Base-by-base conservation (phyloP, 345 rosid genomes). In the Lenwebbia sp. region DNA sequence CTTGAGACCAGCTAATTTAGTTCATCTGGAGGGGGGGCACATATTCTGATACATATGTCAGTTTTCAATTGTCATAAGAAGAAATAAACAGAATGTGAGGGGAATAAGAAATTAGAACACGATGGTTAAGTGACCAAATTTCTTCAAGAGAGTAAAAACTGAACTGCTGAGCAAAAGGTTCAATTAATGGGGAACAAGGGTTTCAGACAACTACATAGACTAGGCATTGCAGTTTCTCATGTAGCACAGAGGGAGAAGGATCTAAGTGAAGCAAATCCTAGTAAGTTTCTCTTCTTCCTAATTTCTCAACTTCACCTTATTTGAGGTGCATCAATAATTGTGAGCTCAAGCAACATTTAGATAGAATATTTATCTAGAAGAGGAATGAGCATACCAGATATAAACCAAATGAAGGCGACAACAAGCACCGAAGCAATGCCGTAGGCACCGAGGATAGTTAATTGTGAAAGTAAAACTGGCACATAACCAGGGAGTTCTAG, bases 401-500 rank as follows among this genome's bases (percentile, higher is more conserved):
- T 74, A 83, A 94, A 28, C 98, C 99, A 95, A 88, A 92, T 89
- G 88, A 93, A 52, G 62, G 90, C 89, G 84, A 93, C 92, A 87
- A 96, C 92, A n/a, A 94, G 83, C 55, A 93, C 85, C 11, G 98
- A 93, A 78, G 92, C 54, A 83, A 56, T 14, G 57, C 86, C 92
- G 87, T 85, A 97, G 90, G 91, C 90, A 40, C 88, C 84, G 78
- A 95, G 62, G 86, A 97, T 96, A 82, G 92, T 74, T 62, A 94
- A 93, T 88, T 92, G 91, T 37, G 97, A 85, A 89, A 97, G 94
- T 28, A 87, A 81, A 15, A 86, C 87, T 5, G 99, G 95, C 10
- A 92, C 95, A 83, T 91, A 96, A 47, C 91, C 98, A 0, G 91
- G 91, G 13, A 97, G 93, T 53, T 91, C 85, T 84, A 96, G 93